Percentiles rank a stretch among this genome's conserved stretches.
Evolutionary conservation across 1,284 basidiomycete species (phyloP).

Genomic region (Rhodotorula sp.): DNA sequence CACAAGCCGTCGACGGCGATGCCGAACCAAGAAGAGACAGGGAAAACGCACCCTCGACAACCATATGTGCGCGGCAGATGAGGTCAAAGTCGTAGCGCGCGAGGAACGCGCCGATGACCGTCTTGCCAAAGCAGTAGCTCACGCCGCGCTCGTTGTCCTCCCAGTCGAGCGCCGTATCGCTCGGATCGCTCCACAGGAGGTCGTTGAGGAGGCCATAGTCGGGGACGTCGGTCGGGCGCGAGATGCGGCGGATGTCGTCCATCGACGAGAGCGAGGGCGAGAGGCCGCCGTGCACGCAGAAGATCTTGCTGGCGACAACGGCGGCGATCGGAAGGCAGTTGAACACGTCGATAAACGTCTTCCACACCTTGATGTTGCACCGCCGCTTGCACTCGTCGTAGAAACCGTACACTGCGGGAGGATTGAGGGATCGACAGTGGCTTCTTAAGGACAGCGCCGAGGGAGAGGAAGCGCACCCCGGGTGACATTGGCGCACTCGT

Average conservation of each 20-base stretch:
- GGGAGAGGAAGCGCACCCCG: slow-evolving; percentile 64
- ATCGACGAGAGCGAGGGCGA: slow-evolving; percentile 96
- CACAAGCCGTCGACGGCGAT: background rate
- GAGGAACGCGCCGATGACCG: slow-evolving; percentile 90
- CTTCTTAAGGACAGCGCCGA: background rate
- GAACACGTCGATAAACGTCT: slow-evolving; percentile 99
- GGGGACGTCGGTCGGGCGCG: slow-evolving; percentile 98
- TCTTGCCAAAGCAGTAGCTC: slow-evolving; percentile 98
- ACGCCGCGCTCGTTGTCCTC: slow-evolving; percentile 99
- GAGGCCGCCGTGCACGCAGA: slow-evolving; percentile 97
- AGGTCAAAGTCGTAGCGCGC: slow-evolving; percentile 83
- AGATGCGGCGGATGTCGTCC: slow-evolving; percentile 99
- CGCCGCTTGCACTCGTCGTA: slow-evolving; percentile 99
- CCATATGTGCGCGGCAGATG: slow-evolving; percentile 99
- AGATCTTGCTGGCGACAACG: slow-evolving; percentile 98
- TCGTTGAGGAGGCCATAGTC: slow-evolving; percentile 98
- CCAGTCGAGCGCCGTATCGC: slow-evolving; percentile 97
- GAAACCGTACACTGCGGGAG: slow-evolving; percentile 85
- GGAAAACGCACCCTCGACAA: slow-evolving; percentile 68
- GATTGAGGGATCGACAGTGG: slow-evolving; percentile 38
- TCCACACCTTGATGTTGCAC: slow-evolving; percentile 99
- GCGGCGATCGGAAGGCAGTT: slow-evolving; percentile 98
- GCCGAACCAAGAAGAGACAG: background rate
- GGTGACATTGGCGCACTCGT: slow-evolving; percentile 99
- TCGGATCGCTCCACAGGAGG: slow-evolving; percentile 97